phyloP scores from a whole-genome alignment of 352 stramenopile genomes.

The Globisporangium perplexum region DNA sequence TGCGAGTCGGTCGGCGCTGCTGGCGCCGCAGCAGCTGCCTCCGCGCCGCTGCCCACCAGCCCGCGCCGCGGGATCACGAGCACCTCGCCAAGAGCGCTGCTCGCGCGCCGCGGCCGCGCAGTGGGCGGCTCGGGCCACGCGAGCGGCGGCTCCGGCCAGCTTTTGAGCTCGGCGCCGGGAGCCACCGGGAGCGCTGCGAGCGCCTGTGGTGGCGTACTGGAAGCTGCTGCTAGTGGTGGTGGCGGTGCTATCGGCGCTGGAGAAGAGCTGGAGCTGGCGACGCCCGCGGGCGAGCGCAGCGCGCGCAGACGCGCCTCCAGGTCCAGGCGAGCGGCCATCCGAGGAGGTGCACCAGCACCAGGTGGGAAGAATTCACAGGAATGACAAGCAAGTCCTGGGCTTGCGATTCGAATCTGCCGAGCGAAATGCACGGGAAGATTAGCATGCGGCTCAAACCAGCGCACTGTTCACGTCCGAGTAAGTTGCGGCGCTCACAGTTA shows the following conservation, averaged over 20 bases:
- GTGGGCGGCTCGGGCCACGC: constrained; percentile 13
- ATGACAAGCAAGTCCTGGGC: neutral
- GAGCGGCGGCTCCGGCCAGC: constrained; percentile 9
- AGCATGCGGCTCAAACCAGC: neutral
- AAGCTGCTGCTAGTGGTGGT: neutral
- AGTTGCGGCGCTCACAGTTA: neutral
- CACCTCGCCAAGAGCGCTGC: neutral
- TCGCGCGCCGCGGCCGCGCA: constrained; percentile 2
- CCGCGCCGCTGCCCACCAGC: neutral
- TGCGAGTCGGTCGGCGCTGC: neutral
- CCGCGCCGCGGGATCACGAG: constrained; percentile 3
- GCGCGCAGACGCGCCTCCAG: constrained; percentile 57
- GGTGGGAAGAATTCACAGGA: neutral
- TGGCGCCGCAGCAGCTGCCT: constrained; percentile 5
- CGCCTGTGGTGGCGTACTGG: too few relatives aligned
- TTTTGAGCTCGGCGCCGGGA: neutral
- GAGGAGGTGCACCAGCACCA: too few relatives aligned
- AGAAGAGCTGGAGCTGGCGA: neutral
- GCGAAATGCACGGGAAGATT: neutral
- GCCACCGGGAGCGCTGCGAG: neutral
- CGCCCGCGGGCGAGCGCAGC: constrained; percentile 31
- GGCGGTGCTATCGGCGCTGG: constrained; percentile 4
- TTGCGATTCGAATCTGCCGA: neutral
- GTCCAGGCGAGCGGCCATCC: constrained; percentile 38
- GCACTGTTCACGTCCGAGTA: neutral